Evolutionary conservation across 1,284 basidiomycete species (phyloP), one percentile per base, ranked within the genome.

Genomic region (Austropuccinia psidii): DNA sequence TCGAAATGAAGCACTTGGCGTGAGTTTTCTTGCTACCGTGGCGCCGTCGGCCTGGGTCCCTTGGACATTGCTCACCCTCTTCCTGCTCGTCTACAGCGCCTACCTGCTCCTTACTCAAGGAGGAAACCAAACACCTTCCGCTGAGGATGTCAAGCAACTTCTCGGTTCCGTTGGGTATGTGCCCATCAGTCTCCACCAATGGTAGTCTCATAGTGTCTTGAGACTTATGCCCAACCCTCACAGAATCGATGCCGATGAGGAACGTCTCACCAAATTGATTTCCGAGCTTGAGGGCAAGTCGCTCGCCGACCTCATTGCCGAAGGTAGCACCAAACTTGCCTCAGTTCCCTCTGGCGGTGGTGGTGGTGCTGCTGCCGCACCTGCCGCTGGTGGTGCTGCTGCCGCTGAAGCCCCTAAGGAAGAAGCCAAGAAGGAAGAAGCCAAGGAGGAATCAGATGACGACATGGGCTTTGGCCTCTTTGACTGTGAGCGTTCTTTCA

Each of bases 81-180:
- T 78, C 80, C 76, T 77, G n/a, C 73, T 57, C n/a, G n/a, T 75
- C 77, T 76, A 78, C 79, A 76, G 80, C 79, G 79, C 80, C 79
- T 98, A 97, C 86, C 88, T 99, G 78, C 91, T 99, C 83, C 92
- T 98, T 84, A 89, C 91, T 83, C 87, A 89, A 82, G 96, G 93
- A 79, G 96, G 96, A 77, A 97, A 98, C 83, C 82, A 80, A 77
- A 88, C 86, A 77, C 96, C 96, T 77, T 88, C 89, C 75, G 91
- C 91, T 76, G 86, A 82, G 70, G 95, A 98, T 83, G 86, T 99
- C 85, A 94, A 89, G 85, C 87, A 87, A 79, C 88, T 98, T 80
- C 89, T 99, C 78, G 83, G 82, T 77, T 85, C 89, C 76, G 95
- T 93, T 80, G 93, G 82, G 77, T 80, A 43, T 61, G 79, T 77